Evolutionary conservation across 148 eudicot genomes (phyloP).

Genomic region (Rhododendron ovatum): DNA sequence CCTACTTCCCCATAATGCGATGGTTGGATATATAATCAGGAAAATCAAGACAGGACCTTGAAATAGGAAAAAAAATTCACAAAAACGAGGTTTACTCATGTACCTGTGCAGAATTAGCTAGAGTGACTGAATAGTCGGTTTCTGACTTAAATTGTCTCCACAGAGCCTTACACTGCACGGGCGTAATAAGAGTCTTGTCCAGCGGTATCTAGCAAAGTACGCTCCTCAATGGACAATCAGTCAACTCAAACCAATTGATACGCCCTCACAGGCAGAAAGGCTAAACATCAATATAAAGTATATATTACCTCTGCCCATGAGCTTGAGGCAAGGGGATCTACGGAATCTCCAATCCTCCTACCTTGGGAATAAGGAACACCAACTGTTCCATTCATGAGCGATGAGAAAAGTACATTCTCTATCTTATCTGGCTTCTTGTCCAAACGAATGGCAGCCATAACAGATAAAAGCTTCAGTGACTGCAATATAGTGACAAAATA

Average conservation of each 20-base stretch:
- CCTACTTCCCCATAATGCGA: neutral
- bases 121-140: constrained; percentile 35
- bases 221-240: neutral
- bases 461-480: constrained; percentile 41
- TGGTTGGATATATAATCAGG: neutral
- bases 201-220: constrained; percentile 23
- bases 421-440: constrained; percentile 36
- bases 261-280: neutral
- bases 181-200: constrained; percentile 27
- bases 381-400: constrained; percentile 23
- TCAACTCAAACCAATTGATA: neutral
- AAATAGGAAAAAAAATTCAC: neutral
- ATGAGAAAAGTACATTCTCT: constrained; percentile 27
- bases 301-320: constrained; percentile 32
- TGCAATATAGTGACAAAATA: constrained; percentile 14
- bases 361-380: constrained; percentile 1
- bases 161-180: constrained; percentile 40
- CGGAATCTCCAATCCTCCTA: constrained; percentile 14
- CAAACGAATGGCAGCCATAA: constrained; percentile 42
- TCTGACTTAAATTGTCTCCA: constrained; percentile 44
- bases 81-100: neutral
- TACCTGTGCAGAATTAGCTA: constrained; percentile 47
- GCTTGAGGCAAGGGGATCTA: constrained; percentile 36
- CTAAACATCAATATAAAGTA: neutral
- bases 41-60: neutral